phyloP scores from a whole-genome alignment of 768 basidiomycete genomes.

The Mycena haematopus region DNA sequence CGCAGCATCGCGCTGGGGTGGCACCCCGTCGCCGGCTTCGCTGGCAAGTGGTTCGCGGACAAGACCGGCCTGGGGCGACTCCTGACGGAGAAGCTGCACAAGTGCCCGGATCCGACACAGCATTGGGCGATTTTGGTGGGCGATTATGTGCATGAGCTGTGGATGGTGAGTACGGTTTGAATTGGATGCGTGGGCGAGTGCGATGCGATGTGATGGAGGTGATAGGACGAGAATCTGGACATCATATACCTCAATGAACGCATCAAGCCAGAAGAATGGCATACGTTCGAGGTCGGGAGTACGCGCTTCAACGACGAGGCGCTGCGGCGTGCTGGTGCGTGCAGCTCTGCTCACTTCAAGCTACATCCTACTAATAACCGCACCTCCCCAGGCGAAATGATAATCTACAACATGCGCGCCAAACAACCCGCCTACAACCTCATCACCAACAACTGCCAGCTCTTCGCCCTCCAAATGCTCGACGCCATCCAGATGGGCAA shows the following conservation, averaged over 20 bases:
- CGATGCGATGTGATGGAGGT: not conserved
- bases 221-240: slow-evolving; percentile 16
- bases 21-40: slow-evolving; percentile 26
- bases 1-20: slow-evolving; percentile 19
- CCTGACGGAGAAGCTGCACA: slow-evolving; percentile 18
- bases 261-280: slow-evolving; percentile 19
- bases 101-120: slow-evolving; percentile 24
- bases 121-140: slow-evolving; percentile 26
- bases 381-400: slow-evolving; percentile 15
- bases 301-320: slow-evolving; percentile 27
- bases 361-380: too few species aligned
- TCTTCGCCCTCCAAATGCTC: slow-evolving; percentile 20
- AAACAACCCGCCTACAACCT: slow-evolving; percentile 25
- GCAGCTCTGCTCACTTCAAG: not conserved
- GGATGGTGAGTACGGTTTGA: slow-evolving; percentile 21
- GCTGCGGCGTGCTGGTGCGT: slow-evolving; percentile 15
- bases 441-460: slow-evolving; percentile 27
- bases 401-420: slow-evolving; percentile 19
- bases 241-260: slow-evolving; percentile 27
- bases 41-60: slow-evolving; percentile 27
- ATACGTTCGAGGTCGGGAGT: slow-evolving; percentile 22
- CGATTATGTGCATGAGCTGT: slow-evolving; percentile 22
- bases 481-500: slow-evolving; percentile 21
- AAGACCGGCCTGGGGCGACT: slow-evolving; percentile 22
- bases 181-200: not conserved